These are phyloP conservation scores for Microthyrium microscopicum DNA, from an alignment of 2,329 filamentous ascomycete genomes.

Conservation along the genomic window DNA sequence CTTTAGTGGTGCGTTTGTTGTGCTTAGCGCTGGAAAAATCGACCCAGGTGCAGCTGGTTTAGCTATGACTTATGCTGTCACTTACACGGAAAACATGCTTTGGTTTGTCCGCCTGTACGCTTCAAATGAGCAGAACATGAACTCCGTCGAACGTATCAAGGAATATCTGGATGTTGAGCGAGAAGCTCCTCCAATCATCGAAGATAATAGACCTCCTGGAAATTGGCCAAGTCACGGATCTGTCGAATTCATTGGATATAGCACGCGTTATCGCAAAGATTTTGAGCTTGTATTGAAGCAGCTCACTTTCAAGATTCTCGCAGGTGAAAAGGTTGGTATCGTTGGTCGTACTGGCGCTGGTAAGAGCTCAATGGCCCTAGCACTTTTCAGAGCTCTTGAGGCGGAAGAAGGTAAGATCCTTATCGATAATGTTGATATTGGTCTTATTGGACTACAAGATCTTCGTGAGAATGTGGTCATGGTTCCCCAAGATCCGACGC, in stretches of 20 bases:
- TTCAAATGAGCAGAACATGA: slow-evolving; percentile 98
- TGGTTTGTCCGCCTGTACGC: slow-evolving; percentile 94
- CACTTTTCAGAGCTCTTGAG: slow-evolving; percentile 84
- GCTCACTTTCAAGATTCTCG: slow-evolving; percentile 70
- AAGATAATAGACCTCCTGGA: slow-evolving; percentile 57
- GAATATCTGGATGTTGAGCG: slow-evolving; percentile 95
- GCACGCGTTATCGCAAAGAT: slow-evolving; percentile 74
- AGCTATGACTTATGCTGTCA: slow-evolving; percentile 87
- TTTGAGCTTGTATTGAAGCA: slow-evolving; percentile 73
- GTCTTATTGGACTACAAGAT: slow-evolving; percentile 79
- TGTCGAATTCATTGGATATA: slow-evolving; percentile 79
- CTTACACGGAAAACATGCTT: slow-evolving; percentile 89
- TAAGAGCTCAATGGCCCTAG: slow-evolving; percentile 86
- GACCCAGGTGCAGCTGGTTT: slow-evolving; percentile 86
- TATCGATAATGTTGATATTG: slow-evolving; percentile 83
- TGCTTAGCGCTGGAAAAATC: slow-evolving; percentile 64
- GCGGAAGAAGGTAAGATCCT: slow-evolving; percentile 78
- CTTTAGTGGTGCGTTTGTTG: slow-evolving; percentile 82
- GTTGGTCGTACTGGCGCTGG: slow-evolving; percentile 91
- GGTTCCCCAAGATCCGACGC: slow-evolving; percentile 88
- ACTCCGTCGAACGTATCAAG: slow-evolving; percentile 92
- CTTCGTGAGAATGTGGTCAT: slow-evolving; percentile 89
- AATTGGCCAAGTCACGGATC: slow-evolving; percentile 77
- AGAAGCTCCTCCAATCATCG: slow-evolving; percentile 63
- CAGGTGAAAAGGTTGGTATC: slow-evolving; percentile 86